A percentile compares a stretch with the other conserved stretches of the same genome.
phyloP scores from a whole-genome alignment of 2,329 filamentous ascomycete species.

The Diaporthe humulicola region DNA sequence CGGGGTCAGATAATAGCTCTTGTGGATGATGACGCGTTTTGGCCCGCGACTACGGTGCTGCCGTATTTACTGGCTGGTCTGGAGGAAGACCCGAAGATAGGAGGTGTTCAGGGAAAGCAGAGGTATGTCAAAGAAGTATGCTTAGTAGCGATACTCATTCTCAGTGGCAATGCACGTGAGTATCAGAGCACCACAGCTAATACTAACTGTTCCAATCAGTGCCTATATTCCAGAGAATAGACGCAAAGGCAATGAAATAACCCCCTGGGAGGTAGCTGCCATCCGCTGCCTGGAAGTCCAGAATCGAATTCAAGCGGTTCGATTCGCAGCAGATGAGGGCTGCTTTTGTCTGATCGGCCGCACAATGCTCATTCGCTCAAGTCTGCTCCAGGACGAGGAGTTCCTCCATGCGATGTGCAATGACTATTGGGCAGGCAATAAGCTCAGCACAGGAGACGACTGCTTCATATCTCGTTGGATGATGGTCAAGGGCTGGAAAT shows the following conservation, averaged over 20 bases:
- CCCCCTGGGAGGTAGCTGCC: conserved; percentile 4
- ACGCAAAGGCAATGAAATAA: neutral
- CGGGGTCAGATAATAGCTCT: neutral
- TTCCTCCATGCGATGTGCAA: conserved; percentile 12
- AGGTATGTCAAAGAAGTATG: neutral
- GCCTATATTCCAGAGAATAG: neutral
- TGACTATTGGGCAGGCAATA: conserved; percentile 22
- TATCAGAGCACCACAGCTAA: neutral
- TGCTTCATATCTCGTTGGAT: conserved; percentile 26
- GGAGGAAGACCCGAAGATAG: neutral
- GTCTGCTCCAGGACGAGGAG: neutral
- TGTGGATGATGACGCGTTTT: conserved; percentile 14
- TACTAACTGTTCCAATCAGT: neutral
- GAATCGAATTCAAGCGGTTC: conserved; percentile 6
- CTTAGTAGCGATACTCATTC: accelerated
- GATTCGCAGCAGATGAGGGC: conserved; percentile 13
- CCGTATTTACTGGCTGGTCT: conserved; percentile 6
- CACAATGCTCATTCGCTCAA: conserved; percentile 3
- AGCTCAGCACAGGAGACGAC: conserved; percentile 21
- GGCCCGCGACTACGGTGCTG: neutral
- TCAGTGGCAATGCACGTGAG: accelerated
- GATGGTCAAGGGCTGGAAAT: conserved; percentile 10
- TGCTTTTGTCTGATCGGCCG: conserved; percentile 21
- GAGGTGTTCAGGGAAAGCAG: conserved; percentile 4
- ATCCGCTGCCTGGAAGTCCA: conserved; percentile 13